phyloP scores from a whole-genome alignment of 345 rosid genomes.

The Durio zibethinus region DNA sequence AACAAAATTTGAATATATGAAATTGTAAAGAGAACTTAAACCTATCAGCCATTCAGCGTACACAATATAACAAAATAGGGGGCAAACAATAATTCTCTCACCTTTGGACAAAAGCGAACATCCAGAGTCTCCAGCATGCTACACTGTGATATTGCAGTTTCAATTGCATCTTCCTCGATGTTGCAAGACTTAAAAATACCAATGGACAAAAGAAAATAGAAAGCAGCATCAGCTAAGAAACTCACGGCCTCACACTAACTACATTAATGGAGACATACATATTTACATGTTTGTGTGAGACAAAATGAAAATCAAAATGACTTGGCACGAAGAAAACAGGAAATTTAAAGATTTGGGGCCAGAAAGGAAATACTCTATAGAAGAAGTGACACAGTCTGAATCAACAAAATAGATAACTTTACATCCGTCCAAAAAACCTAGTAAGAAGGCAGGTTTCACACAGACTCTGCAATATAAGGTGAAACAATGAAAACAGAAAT shows the following conservation, averaged over 20 bases:
- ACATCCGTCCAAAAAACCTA: neutral
- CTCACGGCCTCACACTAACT: neutral
- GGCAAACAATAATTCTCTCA: slow-evolving; percentile 21
- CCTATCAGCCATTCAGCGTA: neutral
- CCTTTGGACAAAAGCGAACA: slow-evolving; percentile 93
- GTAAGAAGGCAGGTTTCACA: neutral
- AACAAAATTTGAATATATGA: neutral
- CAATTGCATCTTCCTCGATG: slow-evolving; percentile 70
- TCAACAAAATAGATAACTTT: neutral
- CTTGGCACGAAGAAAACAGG: neutral
- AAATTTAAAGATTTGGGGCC: neutral
- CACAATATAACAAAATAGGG: neutral
- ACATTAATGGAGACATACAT: neutral
- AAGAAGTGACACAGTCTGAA: neutral
- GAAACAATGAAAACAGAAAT: neutral
- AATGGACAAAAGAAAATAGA: neutral
- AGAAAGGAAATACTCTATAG: neutral
- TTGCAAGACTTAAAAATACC: slow-evolving; percentile 53
- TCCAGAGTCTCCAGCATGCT: slow-evolving; percentile 84
- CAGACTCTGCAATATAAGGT: neutral
- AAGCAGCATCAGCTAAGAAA: neutral
- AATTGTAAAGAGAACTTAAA: neutral
- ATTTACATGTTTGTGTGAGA: neutral
- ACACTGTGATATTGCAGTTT: slow-evolving; percentile 74
- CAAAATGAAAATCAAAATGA: neutral